Evolutionary conservation across 257 asterid species (phyloP).

Genomic region (Rauvolfia tetraphylla): DNA sequence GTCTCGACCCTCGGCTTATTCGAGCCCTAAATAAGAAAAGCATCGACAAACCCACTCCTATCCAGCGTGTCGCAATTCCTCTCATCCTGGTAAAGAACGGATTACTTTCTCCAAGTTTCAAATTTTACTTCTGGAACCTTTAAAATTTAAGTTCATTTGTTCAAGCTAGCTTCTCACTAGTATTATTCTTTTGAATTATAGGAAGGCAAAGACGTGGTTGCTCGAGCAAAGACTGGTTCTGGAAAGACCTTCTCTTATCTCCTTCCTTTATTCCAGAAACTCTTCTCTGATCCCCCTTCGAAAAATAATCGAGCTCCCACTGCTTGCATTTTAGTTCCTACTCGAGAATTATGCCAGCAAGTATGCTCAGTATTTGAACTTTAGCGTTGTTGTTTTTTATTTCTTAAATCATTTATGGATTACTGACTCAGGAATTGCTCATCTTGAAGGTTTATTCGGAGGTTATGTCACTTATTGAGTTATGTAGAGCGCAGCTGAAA

Average conservation of each 20-base stretch:
- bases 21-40: conserved; percentile 68
- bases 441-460: conserved; percentile 63
- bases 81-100: conserved; percentile 51
- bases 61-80: conserved; percentile 79
- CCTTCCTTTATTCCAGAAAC: conserved; percentile 89
- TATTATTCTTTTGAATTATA: conserved; percentile 5
- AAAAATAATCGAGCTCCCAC: conserved; percentile 54
- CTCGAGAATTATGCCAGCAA: conserved; percentile 89
- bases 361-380: conserved; percentile 28
- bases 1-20: conserved; percentile 77
- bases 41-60: conserved; percentile 75
- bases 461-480: conserved; percentile 61
- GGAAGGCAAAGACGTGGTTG: conserved; percentile 98
- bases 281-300: conserved; percentile 52
- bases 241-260: conserved; percentile 90
- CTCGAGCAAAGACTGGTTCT: conserved; percentile 98
- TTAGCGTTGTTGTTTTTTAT: neutral
- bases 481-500: conserved; percentile 73
- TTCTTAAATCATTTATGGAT: neutral
- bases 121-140: neutral
- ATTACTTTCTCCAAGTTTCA: conserved; percentile 6
- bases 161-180: neutral
- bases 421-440: neutral
- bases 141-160: neutral
- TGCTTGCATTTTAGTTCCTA: conserved; percentile 78